These are phyloP conservation scores for Ceratobasidium sp. DNA, from an alignment of 1,284 basidiomycete genomes.

Conservation along the genomic window DNA sequence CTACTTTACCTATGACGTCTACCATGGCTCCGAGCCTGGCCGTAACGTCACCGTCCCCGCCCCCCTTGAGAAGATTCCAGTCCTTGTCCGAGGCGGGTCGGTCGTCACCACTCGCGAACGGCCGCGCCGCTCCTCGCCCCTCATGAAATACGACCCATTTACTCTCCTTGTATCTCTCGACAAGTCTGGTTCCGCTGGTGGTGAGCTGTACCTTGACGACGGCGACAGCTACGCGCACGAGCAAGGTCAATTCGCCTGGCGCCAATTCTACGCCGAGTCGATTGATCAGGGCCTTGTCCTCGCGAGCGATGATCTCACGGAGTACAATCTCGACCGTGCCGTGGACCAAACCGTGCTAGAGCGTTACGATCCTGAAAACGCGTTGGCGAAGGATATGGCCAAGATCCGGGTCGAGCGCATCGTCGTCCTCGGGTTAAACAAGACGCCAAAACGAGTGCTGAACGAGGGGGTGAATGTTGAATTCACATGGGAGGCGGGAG, in stretches of 20 bases:
- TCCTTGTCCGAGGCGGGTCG: conserved; percentile 93
- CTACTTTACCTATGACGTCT: conserved; percentile 81
- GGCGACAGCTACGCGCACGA: conserved; percentile 88
- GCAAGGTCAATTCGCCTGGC: conserved; percentile 86
- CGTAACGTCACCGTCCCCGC: conserved; percentile 81
- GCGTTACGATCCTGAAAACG: conserved; percentile 67
- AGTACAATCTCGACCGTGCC: conserved; percentile 61
- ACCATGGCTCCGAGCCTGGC: conserved; percentile 74
- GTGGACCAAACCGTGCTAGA: conserved; percentile 67
- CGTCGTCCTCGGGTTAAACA: conserved; percentile 79
- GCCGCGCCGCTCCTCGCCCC: conserved; percentile 84
- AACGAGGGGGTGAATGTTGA: conserved; percentile 67
- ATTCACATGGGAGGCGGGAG: conserved; percentile 70
- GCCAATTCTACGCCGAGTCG: conserved; percentile 74
- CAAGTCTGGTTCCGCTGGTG: conserved; percentile 74
- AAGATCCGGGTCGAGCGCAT: conserved; percentile 85
- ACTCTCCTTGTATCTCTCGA: conserved; percentile 88
- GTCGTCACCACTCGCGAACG: conserved; percentile 91
- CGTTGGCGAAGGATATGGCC: conserved; percentile 74
- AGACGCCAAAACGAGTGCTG: conserved; percentile 72
- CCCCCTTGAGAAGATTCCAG: conserved; percentile 82
- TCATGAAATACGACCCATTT: conserved; percentile 95
- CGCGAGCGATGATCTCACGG: conserved; percentile 69
- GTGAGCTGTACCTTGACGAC: conserved; percentile 96
- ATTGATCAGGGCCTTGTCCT: conserved; percentile 62